A percentile compares a stretch with the other conserved stretches of the same genome.
phyloP scores from a whole-genome alignment of 2,329 filamentous ascomycete genomes.

The Aspergillus latus region DNA sequence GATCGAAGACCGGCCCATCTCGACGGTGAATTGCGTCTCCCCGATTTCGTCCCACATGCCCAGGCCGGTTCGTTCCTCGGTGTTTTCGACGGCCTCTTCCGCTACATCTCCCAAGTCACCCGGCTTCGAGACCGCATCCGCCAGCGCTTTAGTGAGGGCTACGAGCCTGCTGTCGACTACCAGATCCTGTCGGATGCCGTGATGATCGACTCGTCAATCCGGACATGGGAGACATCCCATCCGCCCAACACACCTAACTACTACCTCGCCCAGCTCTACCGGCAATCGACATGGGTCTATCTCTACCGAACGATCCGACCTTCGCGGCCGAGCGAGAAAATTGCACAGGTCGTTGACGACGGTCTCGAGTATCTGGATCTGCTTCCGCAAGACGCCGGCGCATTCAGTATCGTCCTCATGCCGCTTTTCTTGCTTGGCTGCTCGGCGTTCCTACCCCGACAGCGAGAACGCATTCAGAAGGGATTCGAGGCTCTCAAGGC shows the following conservation, averaged over 20 bases:
- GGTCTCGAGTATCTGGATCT: constrained; percentile 58
- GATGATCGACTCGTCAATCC: constrained; percentile 72
- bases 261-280: constrained; percentile 59
- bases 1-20: constrained; percentile 55
- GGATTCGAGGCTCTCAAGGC: constrained; percentile 57
- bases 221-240: constrained; percentile 68
- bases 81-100: constrained; percentile 78
- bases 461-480: constrained; percentile 55
- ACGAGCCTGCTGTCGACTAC: constrained; percentile 72
- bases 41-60: constrained; percentile 55
- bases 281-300: constrained; percentile 64
- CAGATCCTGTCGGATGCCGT: constrained; percentile 69
- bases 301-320: constrained; percentile 61
- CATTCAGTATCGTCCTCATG: constrained; percentile 61
- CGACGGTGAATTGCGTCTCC: constrained; percentile 54
- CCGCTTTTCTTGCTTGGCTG: constrained; percentile 63
- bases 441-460: constrained; percentile 56
- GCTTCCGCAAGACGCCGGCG: constrained; percentile 55
- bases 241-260: constrained; percentile 53
- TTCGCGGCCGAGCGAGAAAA: constrained; percentile 55
- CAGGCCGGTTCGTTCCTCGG: constrained; percentile 67
- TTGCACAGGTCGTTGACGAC: constrained; percentile 58
- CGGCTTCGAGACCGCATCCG: constrained; percentile 73
- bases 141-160: constrained; percentile 59
- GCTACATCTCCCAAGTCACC: constrained; percentile 75